phyloP scores from a whole-genome alignment of 2,329 filamentous ascomycete species.

The Hymenotorrendiella dingleyae region DNA sequence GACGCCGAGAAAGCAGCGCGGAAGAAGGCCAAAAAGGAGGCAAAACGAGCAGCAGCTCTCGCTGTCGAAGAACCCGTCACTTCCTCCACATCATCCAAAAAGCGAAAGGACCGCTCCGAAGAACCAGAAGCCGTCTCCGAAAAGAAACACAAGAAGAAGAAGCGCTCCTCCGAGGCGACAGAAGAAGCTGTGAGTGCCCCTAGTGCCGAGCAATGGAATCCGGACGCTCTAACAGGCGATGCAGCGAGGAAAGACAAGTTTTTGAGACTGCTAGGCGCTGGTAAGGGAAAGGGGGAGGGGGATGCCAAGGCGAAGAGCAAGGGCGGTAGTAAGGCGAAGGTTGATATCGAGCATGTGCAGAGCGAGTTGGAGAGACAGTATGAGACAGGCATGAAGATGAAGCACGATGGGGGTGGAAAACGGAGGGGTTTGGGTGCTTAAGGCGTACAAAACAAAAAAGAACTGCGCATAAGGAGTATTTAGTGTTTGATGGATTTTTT shows the following conservation, averaged over 20 bases:
- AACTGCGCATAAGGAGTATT: no score
- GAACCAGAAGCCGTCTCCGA: not conserved
- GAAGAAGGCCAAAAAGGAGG: no score
- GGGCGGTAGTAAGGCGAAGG: conserved; percentile 6
- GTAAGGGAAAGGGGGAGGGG: conserved; percentile 4
- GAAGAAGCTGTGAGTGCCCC: conserved; percentile 1
- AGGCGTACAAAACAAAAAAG: no score
- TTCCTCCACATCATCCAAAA: no score
- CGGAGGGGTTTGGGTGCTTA: conserved; percentile 33
- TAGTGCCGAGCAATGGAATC: conserved; percentile 18
- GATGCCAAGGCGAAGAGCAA: conserved; percentile 10
- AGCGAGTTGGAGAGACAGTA: conserved; percentile 33
- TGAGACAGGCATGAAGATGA: conserved; percentile 32
- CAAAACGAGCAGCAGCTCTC: no score
- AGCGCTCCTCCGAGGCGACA: not conserved
- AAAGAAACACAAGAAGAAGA: not conserved
- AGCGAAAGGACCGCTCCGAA: no score
- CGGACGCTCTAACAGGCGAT: conserved; percentile 22
- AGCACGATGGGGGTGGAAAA: conserved; percentile 32
- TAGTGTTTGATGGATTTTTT: no score
- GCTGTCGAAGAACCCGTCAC: no score
- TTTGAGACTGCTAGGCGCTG: conserved; percentile 25
- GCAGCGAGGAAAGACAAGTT: conserved; percentile 27
- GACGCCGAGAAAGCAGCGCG: no score
- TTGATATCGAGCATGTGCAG: conserved; percentile 25